Evolutionary conservation across 2,329 filamentous ascomycete genomes (phyloP).

Genomic region (Immersiporthe knoxdaviesiana): DNA sequence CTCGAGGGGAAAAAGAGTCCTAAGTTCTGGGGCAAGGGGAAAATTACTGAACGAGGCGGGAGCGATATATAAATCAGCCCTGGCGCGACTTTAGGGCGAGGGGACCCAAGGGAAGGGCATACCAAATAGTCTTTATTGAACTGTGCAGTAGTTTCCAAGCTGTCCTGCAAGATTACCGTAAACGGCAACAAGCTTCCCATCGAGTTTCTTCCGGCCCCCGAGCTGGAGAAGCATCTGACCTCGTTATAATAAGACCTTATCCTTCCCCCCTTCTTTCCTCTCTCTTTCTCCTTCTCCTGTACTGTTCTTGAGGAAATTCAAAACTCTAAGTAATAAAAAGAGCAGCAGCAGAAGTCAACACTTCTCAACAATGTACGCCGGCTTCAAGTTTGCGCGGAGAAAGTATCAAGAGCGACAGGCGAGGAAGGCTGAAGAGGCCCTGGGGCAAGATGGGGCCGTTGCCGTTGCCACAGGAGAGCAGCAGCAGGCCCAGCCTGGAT

Average conservation of each 20-base stretch:
- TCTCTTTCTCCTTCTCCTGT: background rate
- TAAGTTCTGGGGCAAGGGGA: too few relatives aligned
- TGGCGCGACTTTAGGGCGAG: background rate
- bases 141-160: background rate
- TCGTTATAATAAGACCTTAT: background rate
- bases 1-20: background rate
- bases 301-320: too few relatives aligned
- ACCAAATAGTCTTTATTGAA: background rate
- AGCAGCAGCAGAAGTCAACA: background rate
- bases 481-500: background rate
- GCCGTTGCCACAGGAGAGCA: background rate
- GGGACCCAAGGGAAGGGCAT: background rate
- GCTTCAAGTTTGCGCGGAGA: constrained; percentile 33
- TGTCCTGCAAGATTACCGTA: background rate
- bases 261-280: background rate
- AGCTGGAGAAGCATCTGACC: background rate
- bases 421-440: background rate
- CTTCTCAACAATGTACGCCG: constrained; percentile 32
- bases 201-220: background rate
- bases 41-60: background rate
- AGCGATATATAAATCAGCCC: background rate
- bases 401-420: constrained; percentile 29
- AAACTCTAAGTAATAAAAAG: background rate
- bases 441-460: background rate
- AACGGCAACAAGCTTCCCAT: background rate